A percentile compares a stretch with the other conserved stretches of the same genome.
These are phyloP conservation scores for Allium cepa DNA, from an alignment of 106 monocot species.

Conservation along the genomic window DNA sequence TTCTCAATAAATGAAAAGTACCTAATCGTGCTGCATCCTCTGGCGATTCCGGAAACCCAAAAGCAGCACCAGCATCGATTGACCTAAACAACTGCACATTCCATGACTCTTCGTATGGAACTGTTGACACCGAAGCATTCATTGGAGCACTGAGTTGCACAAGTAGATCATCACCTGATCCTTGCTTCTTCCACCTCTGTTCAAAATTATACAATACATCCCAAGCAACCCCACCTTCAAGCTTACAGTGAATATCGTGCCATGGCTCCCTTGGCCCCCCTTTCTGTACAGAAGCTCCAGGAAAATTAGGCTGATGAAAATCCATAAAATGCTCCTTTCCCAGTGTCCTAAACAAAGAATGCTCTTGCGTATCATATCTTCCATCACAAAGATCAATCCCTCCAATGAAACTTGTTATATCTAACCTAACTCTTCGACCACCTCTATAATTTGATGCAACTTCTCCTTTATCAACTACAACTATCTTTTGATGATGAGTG, in stretches of 20 bases:
- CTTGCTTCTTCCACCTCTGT: conserved; percentile 45
- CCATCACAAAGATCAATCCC: conserved; percentile 46
- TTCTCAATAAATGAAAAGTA: too few species aligned
- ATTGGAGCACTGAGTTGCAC: conserved; percentile 6
- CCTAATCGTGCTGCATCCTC: conserved; percentile 27
- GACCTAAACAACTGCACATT: conserved; percentile 48
- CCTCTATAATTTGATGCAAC: background rate
- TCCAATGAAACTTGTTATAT: conserved; percentile 32
- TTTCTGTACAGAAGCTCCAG: conserved; percentile 26
- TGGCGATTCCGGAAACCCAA: conserved; percentile 37
- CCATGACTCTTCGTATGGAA: conserved; percentile 2
- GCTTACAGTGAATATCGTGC: conserved; percentile 45
- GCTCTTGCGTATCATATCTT: conserved; percentile 35
- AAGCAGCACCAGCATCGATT: conserved; percentile 54
- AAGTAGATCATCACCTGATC: conserved; percentile 10
- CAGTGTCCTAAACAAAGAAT: conserved; percentile 39
- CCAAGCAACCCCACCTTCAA: conserved; percentile 42
- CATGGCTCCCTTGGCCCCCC: conserved; percentile 55
- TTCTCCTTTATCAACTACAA: conserved; percentile 17
- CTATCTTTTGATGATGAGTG: conserved; percentile 44
- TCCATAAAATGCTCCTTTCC: conserved; percentile 16
- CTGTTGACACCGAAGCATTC: background rate
- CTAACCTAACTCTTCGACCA: background rate
- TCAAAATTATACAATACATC: conserved; percentile 45
- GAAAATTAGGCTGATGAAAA: conserved; percentile 49